These are phyloP conservation scores for Toxoplasma gondii DNA, from an alignment of 169 alveolate species.

Conservation along the genomic window DNA sequence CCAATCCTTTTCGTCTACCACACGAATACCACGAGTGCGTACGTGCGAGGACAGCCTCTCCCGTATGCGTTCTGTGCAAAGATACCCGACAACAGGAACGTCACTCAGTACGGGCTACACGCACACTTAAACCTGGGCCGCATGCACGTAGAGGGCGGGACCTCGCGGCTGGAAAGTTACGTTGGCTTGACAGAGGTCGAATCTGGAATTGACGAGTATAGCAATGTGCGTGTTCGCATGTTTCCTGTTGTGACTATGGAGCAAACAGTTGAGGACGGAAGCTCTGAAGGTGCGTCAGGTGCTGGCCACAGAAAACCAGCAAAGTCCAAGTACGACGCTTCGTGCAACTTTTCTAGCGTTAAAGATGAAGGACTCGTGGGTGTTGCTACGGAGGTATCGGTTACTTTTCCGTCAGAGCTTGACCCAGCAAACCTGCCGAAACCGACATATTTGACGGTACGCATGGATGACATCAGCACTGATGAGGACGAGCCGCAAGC, in stretches of 20 bases:
- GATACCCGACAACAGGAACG: neutral
- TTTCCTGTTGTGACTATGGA: neutral
- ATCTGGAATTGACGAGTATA: neutral
- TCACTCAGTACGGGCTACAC: slow-evolving; percentile 3
- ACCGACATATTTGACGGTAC: slow-evolving; percentile 23
- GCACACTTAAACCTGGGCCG: neutral
- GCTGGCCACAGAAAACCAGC: neutral
- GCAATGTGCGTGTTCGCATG: slow-evolving; percentile 14
- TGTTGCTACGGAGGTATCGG: neutral
- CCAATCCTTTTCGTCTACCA: neutral
- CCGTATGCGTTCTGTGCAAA: slow-evolving; percentile 10
- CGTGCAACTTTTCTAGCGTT: slow-evolving; percentile 14
- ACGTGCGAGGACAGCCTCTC: neutral
- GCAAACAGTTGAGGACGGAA: neutral
- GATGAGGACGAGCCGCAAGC: slow-evolving; percentile 38
- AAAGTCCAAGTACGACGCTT: neutral
- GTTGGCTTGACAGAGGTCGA: slow-evolving; percentile 42
- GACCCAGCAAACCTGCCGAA: neutral
- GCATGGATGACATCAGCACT: slow-evolving; percentile 16
- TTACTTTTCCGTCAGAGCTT: neutral
- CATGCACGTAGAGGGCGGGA: neutral
- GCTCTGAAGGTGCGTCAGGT: neutral
- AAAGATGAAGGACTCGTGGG: neutral
- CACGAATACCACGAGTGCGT: neutral
- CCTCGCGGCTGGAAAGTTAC: neutral